A percentile compares a stretch with the other conserved stretches of the same genome.
These are phyloP conservation scores for Cutaneotrichosporon mucoides DNA, from an alignment of 1,284 basidiomycete genomes.

Conservation along the genomic window DNA sequence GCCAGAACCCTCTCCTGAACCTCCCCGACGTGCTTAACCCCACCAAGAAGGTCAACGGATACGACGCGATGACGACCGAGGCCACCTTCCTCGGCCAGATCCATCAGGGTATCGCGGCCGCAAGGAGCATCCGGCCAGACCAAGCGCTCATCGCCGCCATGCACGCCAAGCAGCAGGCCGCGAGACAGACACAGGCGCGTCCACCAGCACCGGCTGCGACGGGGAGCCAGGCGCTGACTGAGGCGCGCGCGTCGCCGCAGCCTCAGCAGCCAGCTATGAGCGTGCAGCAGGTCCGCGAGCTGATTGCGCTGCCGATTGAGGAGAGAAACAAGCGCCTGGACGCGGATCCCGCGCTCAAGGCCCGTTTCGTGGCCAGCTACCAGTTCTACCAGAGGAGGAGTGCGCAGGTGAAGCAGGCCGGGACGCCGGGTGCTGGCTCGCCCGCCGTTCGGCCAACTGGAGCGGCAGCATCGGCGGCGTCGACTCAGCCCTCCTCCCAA, in stretches of 20 bases:
- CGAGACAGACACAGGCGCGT: conserved; percentile 1
- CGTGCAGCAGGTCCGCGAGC: conserved; percentile 10
- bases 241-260: neutral
- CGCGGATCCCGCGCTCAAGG: conserved; percentile 1
- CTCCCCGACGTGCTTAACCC: conserved; percentile 25
- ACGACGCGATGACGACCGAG: conserved; percentile 18
- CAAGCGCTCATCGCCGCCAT: conserved; percentile 12
- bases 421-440: neutral
- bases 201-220: neutral
- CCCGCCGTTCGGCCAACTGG: neutral
- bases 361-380: conserved; percentile 1
- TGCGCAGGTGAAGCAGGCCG: neutral
- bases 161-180: conserved; percentile 5
- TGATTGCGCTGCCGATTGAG: conserved; percentile 6
- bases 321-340: conserved; percentile 5
- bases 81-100: conserved; percentile 12
- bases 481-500: neutral
- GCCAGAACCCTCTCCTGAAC: conserved; percentile 17
- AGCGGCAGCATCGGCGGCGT: neutral
- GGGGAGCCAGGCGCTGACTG: too few relatives aligned
- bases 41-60: conserved; percentile 15
- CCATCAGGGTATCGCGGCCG: conserved; percentile 12
- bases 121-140: conserved; percentile 12
- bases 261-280: conserved; percentile 8
- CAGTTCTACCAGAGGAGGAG: conserved; percentile 12